Percentiles rank a stretch among this genome's conserved stretches.
Evolutionary conservation across 768 basidiomycete species (phyloP).

Genomic region (Amanita polypyramis): DNA sequence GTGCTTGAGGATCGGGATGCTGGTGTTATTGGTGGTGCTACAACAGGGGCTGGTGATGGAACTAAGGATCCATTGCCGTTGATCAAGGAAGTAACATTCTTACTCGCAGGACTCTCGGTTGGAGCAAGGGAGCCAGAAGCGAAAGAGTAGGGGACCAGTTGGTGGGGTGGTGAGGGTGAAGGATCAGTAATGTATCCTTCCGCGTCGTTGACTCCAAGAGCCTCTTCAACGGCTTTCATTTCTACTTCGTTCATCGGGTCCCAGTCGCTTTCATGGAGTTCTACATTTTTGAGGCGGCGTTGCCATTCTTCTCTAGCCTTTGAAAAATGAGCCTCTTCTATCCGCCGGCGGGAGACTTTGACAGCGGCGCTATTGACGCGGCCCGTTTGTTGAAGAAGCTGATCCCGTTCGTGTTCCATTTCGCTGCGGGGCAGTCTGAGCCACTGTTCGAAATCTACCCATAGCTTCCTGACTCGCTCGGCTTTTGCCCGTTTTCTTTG

Average conservation of each 20-base stretch:
- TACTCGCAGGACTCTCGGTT: background rate
- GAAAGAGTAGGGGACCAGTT: conserved; percentile 8
- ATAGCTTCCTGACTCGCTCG: conserved; percentile 21
- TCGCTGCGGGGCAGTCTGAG: conserved; percentile 17
- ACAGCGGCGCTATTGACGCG: conserved; percentile 22
- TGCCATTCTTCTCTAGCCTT: conserved; percentile 33
- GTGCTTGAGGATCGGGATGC: conserved; percentile 3
- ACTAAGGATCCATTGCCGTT: background rate
- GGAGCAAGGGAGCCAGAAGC: conserved; percentile 3
- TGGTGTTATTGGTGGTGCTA: background rate
- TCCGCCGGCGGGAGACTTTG: conserved; percentile 14
- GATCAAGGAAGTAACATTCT: background rate
- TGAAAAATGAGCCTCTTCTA: conserved; percentile 22
- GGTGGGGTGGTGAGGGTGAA: conserved; percentile 7
- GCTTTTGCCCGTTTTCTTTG: conserved; percentile 7
- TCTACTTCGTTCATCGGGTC: conserved; percentile 29
- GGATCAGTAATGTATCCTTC: conserved; percentile 16
- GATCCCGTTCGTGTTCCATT: conserved; percentile 19
- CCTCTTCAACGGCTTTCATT: conserved; percentile 20
- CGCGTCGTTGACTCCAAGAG: conserved; percentile 28
- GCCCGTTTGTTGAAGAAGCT: conserved; percentile 12
- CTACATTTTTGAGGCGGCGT: conserved; percentile 19
- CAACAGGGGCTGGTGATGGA: background rate
- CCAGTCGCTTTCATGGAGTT: conserved; percentile 34
- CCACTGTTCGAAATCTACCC: conserved; percentile 26